A percentile compares a stretch with the other conserved stretches of the same genome.
Evolutionary conservation across 2,329 filamentous ascomycete species (phyloP).

Genomic region (Diaporthe vexans): DNA sequence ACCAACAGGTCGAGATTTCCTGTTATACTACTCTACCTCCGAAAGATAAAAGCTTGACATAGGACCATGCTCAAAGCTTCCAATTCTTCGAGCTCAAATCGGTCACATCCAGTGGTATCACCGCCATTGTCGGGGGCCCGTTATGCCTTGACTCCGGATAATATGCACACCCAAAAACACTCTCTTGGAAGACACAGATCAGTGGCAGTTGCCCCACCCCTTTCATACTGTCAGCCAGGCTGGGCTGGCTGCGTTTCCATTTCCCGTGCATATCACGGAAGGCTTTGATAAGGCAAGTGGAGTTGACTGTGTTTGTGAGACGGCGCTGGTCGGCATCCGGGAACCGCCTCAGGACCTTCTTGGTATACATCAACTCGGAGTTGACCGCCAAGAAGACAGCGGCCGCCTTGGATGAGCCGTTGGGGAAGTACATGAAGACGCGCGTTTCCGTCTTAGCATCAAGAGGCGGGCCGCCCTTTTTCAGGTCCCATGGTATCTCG

Average conservation of each 20-base stretch:
- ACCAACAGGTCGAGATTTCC: too few species aligned
- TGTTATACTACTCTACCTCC: too few species aligned
- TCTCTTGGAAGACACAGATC: not conserved
- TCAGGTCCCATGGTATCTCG: not conserved
- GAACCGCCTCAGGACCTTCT: not conserved
- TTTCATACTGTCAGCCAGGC: not conserved
- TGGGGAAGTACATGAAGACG: conserved; percentile 24
- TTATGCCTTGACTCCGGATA: not conserved
- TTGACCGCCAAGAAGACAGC: conserved; percentile 24
- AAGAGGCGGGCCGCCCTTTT: not conserved
- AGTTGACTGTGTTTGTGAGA: not conserved
- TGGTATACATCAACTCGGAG: not conserved
- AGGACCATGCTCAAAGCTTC: not conserved
- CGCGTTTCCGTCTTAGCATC: conserved; percentile 10
- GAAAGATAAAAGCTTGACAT: not conserved
- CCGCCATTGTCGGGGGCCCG: not conserved
- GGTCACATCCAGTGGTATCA: not conserved
- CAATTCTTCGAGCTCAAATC: not conserved
- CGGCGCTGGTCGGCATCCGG: too few species aligned
- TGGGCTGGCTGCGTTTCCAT: not conserved
- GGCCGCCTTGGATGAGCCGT: not conserved
- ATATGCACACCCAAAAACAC: not conserved
- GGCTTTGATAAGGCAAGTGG: not conserved
- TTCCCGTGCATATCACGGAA: not conserved
- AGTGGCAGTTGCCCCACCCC: not conserved